phyloP scores from a whole-genome alignment of 257 asterid genomes.

The Primulina tabacum region DNA sequence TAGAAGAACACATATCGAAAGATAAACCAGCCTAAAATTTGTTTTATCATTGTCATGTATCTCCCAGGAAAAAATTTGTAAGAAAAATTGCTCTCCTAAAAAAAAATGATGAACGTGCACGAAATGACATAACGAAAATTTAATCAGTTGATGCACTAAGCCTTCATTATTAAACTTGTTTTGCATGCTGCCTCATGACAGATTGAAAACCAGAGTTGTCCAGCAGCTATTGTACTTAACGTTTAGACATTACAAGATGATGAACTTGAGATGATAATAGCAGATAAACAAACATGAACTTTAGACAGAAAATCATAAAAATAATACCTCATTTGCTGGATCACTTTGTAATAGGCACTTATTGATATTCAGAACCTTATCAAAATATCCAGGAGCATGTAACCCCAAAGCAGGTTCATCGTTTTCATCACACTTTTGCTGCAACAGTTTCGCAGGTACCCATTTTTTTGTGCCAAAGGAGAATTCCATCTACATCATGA shows the following conservation, averaged over 20 bases:
- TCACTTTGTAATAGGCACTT: slow-evolving; percentile 85
- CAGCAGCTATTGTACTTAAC: background rate
- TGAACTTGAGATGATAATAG: slow-evolving; percentile 13
- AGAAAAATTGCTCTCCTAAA: background rate
- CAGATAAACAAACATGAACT: background rate
- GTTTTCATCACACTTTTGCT: slow-evolving; percentile 44
- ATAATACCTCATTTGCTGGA: slow-evolving; percentile 68
- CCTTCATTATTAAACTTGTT: slow-evolving; percentile 17
- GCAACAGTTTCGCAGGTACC: slow-evolving; percentile 68
- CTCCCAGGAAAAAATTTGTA: slow-evolving; percentile 8
- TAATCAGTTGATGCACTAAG: background rate
- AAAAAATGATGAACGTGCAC: slow-evolving; percentile 8
- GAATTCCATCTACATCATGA: slow-evolving; percentile 80
- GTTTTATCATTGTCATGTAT: slow-evolving; percentile 6
- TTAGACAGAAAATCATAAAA: slow-evolving; percentile 13
- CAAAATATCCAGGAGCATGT: slow-evolving; percentile 94
- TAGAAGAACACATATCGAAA: slow-evolving; percentile 6
- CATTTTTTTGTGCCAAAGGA: slow-evolving; percentile 83
- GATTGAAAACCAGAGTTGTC: slow-evolving; percentile 1
- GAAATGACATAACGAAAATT: background rate
- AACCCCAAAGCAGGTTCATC: slow-evolving; percentile 70
- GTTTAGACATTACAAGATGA: slow-evolving; percentile 3
- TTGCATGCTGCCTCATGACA: slow-evolving; percentile 1
- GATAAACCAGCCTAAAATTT: slow-evolving; percentile 16
- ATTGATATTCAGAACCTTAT: slow-evolving; percentile 76